Conservation (phyloP, 176 grass and related monocot genomes). For the Triticum timopheevii region DNA sequence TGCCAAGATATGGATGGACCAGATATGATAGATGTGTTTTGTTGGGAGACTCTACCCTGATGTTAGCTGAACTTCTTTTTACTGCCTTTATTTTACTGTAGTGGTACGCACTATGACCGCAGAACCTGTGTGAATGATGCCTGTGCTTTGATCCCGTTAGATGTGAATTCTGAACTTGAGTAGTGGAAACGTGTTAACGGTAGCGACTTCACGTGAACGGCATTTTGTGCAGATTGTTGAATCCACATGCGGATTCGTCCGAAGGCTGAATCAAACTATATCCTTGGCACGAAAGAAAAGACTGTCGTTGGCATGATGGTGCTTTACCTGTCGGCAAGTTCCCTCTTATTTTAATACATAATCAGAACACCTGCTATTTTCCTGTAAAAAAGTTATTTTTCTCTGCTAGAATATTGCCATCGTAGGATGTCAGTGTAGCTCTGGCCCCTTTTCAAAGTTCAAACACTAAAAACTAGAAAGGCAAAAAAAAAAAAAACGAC, state of each 20-base stretch:
- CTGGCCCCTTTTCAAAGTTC: not conserved
- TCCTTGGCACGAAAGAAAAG: no score
- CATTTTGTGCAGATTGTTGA: not conserved
- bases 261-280: no score
- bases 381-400: no score
- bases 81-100: slow-evolving; percentile 5
- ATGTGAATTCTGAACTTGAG: not conserved
- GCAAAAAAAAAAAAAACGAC: slow-evolving; percentile 26
- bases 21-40: not conserved
- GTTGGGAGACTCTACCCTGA: not conserved
- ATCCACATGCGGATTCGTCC: no score
- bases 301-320: no score
- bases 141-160: not conserved
- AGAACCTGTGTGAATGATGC: not conserved
- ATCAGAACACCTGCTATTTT: no score
- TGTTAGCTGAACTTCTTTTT: not conserved
- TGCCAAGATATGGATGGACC: not conserved
- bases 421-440: not conserved
- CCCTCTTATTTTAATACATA: no score
- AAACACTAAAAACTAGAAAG: not conserved
- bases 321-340: no score
- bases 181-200: not conserved
- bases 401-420: not conserved
- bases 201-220: not conserved
- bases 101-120: not conserved